phyloP scores from a whole-genome alignment of 768 basidiomycete species.

The Rhodotorula paludigena region DNA sequence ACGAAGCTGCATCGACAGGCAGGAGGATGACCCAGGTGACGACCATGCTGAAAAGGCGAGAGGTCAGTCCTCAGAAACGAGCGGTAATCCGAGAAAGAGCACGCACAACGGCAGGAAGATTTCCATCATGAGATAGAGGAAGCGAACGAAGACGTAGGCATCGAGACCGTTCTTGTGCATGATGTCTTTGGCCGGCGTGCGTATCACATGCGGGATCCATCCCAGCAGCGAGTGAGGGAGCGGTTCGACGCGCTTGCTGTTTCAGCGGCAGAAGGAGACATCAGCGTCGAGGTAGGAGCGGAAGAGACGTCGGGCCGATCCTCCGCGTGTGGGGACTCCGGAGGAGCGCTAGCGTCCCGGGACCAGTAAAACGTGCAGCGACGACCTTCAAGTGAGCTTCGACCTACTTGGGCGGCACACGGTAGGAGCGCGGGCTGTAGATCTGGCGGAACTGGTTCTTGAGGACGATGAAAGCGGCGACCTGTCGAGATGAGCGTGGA shows the following conservation, averaged over 20 bases:
- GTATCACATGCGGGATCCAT: conserved; percentile 66
- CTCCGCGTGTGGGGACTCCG: too few relatives aligned
- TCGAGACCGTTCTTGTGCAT: conserved; percentile 73
- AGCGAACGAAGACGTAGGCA: conserved; percentile 89
- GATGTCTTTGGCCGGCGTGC: conserved; percentile 60
- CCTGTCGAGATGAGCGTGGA: conserved; percentile 46
- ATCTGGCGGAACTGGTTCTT: conserved; percentile 79
- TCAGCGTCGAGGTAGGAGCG: conserved; percentile 44
- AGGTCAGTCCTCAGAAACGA: background rate
- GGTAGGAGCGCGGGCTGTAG: conserved; percentile 80
- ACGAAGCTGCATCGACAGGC: conserved; percentile 60
- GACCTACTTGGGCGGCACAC: conserved; percentile 54
- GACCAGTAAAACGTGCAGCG: too few relatives aligned
- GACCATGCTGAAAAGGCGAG: conserved; percentile 49
- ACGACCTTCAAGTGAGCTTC: background rate
- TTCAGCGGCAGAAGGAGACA: conserved; percentile 7
- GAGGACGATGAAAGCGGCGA: conserved; percentile 73
- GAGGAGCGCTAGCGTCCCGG: too few relatives aligned
- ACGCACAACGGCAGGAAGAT: conserved; percentile 78
- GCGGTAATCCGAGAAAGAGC: background rate
- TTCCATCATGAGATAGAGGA: conserved; percentile 73
- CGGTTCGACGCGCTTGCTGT: conserved; percentile 44
- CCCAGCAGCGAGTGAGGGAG: conserved; percentile 55
- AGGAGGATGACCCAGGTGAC: conserved; percentile 80
- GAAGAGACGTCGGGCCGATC: too few relatives aligned